These are phyloP conservation scores for Fusarium sulawesiense DNA, from an alignment of 2,329 filamentous ascomycete genomes.

Conservation along the genomic window DNA sequence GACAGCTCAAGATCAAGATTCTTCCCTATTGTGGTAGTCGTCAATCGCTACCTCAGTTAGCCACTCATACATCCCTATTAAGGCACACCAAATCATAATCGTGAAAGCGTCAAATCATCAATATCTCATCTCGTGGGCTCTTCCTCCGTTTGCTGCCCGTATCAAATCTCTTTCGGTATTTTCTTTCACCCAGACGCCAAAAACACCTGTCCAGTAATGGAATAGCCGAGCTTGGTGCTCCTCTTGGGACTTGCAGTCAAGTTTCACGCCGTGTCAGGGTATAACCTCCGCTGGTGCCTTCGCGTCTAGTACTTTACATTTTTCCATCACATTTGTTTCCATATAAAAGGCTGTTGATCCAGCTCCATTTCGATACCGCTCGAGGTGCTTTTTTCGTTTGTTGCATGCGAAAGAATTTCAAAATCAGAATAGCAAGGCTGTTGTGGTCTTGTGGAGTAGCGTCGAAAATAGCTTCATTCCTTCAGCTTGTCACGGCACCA, in stretches of 20 bases:
- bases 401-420: slow-evolving; percentile 22
- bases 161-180: neutral
- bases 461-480: neutral
- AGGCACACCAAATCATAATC: slow-evolving; percentile 6
- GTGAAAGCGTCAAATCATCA: slow-evolving; percentile 34
- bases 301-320: neutral
- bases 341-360: neutral
- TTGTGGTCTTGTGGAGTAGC: neutral
- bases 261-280: neutral
- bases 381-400: neutral
- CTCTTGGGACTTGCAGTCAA: neutral
- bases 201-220: neutral
- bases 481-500: neutral
- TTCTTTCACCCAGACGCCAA: neutral
- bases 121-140: neutral
- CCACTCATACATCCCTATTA: neutral
- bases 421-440: slow-evolving; percentile 1
- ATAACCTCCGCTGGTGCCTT: neutral
- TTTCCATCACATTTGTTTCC: neutral
- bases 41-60: neutral
- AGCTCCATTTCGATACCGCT: neutral
- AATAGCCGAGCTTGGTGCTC: neutral
- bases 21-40: neutral
- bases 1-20: slow-evolving; percentile 1
- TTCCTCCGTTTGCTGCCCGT: neutral